Conservation (phyloP, 83 land plant genomes). For the Thuja plicata region DNA sequence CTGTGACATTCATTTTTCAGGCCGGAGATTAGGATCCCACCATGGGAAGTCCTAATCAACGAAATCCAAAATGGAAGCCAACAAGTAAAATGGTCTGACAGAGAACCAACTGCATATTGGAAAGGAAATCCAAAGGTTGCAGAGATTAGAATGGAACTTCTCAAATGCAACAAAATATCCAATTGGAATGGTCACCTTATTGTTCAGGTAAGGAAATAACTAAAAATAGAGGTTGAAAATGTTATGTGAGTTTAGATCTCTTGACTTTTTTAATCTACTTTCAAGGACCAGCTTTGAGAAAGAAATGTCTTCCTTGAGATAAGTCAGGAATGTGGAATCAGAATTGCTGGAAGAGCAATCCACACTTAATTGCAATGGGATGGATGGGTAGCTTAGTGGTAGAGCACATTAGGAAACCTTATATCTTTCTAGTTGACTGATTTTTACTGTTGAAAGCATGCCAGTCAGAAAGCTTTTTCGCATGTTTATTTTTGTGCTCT, state of each 20-base stretch:
- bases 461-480: not conserved
- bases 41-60: constrained; percentile 39
- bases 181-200: constrained; percentile 17
- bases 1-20: constrained; percentile 16
- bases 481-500: not conserved
- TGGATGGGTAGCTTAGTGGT: not conserved
- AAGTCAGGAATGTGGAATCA: too few species aligned
- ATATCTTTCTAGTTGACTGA: not conserved
- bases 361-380: too few species aligned
- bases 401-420: not conserved
- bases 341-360: too few species aligned
- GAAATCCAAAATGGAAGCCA: constrained; percentile 37
- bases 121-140: constrained; percentile 52
- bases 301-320: too few species aligned
- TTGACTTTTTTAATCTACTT: not conserved
- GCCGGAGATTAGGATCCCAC: constrained; percentile 58
- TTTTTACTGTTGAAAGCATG: not conserved
- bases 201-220: constrained; percentile 10
- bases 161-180: not conserved
- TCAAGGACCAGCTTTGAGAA: not conserved
- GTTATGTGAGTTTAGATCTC: not conserved
- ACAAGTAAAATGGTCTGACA: constrained; percentile 42
- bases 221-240: too few species aligned
- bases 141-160: constrained; percentile 16
- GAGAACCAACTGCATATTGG: constrained; percentile 65